Base-by-base conservation (phyloP, 1,284 basidiomycete genomes). In the Cryptococcus hybrid region DNA sequence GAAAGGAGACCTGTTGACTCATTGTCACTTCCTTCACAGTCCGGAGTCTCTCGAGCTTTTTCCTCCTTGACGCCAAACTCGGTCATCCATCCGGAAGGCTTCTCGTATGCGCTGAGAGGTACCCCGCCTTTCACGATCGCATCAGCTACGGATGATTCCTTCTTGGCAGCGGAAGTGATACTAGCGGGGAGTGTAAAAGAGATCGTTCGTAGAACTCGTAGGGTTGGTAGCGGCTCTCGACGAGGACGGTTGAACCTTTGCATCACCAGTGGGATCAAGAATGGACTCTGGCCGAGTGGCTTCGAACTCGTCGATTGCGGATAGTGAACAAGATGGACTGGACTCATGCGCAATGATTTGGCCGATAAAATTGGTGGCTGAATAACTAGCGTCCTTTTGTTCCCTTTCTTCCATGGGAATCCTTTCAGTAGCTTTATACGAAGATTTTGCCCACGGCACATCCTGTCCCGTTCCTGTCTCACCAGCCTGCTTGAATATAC, bases 151-250 rank as follows among this genome's bases (percentile, higher is more conserved):
- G 56, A 58, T 8, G 47, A 13, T 3, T 45, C 46, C 43, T 51
- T 55, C n/a, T 57, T 55, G 37, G 39, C 47, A 7, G 34, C 44
- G 1, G 61, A 58, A 8, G 61, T 58, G 30, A 60, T 63, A 0
- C 61, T 56, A 36, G 44, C 36, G 12, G 37, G 61, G 61, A 15
- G 61, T 63, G 42, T 60, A 63, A 48, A 63, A 60, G 2, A 63
- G 12, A 37, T 63, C 61, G 3, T 49, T 42, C 2, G 52, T 52
- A 8, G 58, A 63, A 34, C 50, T 51, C 8, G 55, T 57, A 8
- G 43, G 51, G 5, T 47, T 46, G 11, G 57, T 59, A n/a, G 54
- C 47, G 0, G 47, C 47, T 34, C 51, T 11, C 8, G 54, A 56
- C 4, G 52, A 30, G 1, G 58, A 48, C 1, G 58, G 57, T 4